A percentile compares a stretch with the other conserved stretches of the same genome.
These are phyloP conservation scores for Voacanga thouarsii DNA, from an alignment of 257 asterid species.

Conservation along the genomic window DNA sequence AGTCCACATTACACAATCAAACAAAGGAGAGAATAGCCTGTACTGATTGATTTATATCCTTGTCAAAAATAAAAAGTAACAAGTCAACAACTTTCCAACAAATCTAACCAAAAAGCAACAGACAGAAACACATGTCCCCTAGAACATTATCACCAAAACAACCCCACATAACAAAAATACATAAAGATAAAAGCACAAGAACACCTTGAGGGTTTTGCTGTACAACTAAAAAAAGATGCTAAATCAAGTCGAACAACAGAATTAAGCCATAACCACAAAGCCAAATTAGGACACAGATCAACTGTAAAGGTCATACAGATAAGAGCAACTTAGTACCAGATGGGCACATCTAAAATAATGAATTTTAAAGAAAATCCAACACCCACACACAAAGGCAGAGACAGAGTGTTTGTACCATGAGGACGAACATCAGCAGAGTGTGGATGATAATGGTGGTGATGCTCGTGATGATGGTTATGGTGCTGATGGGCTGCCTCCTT, in stretches of 20 bases:
- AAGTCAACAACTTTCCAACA: neutral
- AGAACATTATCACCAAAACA: slow-evolving; percentile 5
- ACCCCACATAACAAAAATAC: slow-evolving; percentile 1
- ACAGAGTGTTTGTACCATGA: slow-evolving; percentile 13
- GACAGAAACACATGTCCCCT: neutral
- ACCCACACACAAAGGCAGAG: neutral
- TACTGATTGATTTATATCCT: neutral
- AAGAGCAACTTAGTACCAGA: slow-evolving; percentile 22
- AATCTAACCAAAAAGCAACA: slow-evolving; percentile 1
- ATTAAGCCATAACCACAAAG: slow-evolving; percentile 34
- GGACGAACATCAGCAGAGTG: slow-evolving; percentile 13
- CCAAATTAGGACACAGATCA: slow-evolving; percentile 29
- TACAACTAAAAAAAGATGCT: slow-evolving; percentile 13
- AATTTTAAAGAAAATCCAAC: slow-evolving; percentile 5
- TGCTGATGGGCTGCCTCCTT: slow-evolving; percentile 28
- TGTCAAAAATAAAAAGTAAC: neutral
- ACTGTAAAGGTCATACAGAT: slow-evolving; percentile 28
- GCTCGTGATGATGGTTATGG: neutral
- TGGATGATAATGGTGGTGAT: slow-evolving; percentile 1
- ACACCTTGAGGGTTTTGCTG: slow-evolving; percentile 8
- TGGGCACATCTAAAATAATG: slow-evolving; percentile 11
- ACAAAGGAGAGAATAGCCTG: neutral
- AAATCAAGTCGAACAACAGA: slow-evolving; percentile 23
- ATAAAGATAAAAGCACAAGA: slow-evolving; percentile 19
- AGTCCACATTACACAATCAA: neutral